phyloP scores from a whole-genome alignment of 106 monocot genomes.

The Dendrobium catenatum region DNA sequence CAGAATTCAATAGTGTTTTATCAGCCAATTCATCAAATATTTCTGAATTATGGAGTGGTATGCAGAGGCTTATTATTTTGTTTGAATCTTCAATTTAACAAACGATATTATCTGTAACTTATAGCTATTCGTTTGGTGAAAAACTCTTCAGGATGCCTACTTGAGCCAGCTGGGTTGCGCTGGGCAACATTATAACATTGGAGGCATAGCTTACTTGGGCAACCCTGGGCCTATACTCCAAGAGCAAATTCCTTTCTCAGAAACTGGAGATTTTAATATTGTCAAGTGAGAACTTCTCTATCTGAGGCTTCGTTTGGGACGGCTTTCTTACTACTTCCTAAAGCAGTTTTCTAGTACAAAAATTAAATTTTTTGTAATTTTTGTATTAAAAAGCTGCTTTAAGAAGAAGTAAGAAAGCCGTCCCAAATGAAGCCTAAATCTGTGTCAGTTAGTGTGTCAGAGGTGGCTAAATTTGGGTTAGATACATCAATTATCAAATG shows the following conservation, averaged over 20 bases:
- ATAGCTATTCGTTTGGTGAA: not conserved
- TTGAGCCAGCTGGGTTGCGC: conserved; percentile 37
- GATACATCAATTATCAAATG: no score
- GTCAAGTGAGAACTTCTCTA: conserved; percentile 15
- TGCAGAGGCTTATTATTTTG: not conserved
- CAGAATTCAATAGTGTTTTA: not conserved
- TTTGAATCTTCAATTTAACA: not conserved
- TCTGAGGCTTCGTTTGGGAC: not conserved
- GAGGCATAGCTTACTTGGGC: conserved; percentile 32
- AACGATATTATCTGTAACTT: not conserved
- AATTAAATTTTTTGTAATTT: no score
- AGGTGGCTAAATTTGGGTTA: no score
- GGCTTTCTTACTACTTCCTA: no score
- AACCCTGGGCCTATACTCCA: conserved; percentile 24
- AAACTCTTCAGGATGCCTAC: conserved; percentile 46
- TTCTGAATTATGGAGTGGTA: conserved; percentile 7
- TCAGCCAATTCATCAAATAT: conserved; percentile 3
- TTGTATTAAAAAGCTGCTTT: no score
- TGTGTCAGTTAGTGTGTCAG: no score
- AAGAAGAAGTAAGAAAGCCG: no score
- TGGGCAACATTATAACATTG: conserved; percentile 15
- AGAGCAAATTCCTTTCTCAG: not conserved
- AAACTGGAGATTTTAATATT: conserved; percentile 4
- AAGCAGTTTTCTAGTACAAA: no score
- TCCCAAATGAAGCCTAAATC: no score